Evolutionary conservation across 2,329 filamentous ascomycete genomes (phyloP).

Genomic region (Shiraia sp.): DNA sequence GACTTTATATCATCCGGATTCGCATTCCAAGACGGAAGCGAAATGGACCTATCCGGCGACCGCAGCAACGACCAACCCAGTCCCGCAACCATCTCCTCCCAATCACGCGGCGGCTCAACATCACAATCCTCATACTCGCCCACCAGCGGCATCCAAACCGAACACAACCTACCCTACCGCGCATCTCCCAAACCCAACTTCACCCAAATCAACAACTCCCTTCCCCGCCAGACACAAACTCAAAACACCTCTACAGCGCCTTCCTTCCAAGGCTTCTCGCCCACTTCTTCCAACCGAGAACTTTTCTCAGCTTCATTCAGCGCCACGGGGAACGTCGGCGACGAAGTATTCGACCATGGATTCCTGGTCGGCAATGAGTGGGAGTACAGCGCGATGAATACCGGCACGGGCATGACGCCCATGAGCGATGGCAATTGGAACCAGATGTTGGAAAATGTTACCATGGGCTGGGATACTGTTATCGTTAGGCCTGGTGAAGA

Average conservation of each 20-base stretch:
- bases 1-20: conserved; percentile 11
- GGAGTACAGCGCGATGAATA: conserved; percentile 32
- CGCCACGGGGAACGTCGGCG: conserved; percentile 6
- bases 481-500: too few species aligned
- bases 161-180: conserved; percentile 34
- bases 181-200: conserved; percentile 27
- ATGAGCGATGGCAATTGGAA: conserved; percentile 42
- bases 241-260: conserved; percentile 1
- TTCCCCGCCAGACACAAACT: background rate
- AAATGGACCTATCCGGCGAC: conserved; percentile 45
- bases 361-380: conserved; percentile 37
- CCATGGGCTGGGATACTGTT: conserved; percentile 36
- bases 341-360: conserved; percentile 19
- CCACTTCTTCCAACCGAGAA: conserved; percentile 7
- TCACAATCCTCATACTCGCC: conserved; percentile 44
- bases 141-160: conserved; percentile 17
- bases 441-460: conserved; percentile 42
- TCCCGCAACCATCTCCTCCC: conserved; percentile 39
- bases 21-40: conserved; percentile 25
- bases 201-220: background rate
- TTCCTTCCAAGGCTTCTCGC: conserved; percentile 4
- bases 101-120: conserved; percentile 36
- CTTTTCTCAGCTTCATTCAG: conserved; percentile 12
- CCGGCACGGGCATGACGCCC: conserved; percentile 34
- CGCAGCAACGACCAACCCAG: conserved; percentile 32